A percentile compares a stretch with the other conserved stretches of the same genome.
phyloP scores from a whole-genome alignment of 495 filamentous ascomycete genomes.

The Neurospora intermedia region DNA sequence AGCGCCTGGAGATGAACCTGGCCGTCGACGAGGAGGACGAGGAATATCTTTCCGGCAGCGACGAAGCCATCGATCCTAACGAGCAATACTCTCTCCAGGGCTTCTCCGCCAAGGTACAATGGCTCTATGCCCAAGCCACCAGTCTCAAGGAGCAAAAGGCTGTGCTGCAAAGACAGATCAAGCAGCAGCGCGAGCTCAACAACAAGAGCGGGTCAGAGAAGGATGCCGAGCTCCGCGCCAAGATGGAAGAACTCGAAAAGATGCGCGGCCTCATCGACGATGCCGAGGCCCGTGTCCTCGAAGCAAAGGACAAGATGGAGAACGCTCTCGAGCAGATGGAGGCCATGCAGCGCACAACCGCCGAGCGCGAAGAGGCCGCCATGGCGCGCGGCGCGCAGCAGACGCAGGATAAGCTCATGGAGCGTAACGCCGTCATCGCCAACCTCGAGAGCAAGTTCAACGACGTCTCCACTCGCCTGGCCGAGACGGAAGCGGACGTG shows the following conservation, averaged over 20 bases:
- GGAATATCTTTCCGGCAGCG: slow-evolving; percentile 37
- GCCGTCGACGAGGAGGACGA: slow-evolving; percentile 31
- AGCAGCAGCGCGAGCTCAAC: slow-evolving; percentile 84
- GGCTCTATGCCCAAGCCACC: slow-evolving; percentile 53
- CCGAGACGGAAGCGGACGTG: slow-evolving; percentile 12
- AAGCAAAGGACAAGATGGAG: slow-evolving; percentile 33
- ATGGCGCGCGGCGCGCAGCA: slow-evolving; percentile 27
- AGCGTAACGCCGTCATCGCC: slow-evolving; percentile 36
- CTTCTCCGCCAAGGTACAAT: slow-evolving; percentile 68
- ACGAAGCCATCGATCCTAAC: slow-evolving; percentile 35
- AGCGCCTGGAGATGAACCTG: slow-evolving; percentile 29
- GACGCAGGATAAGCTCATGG: slow-evolving; percentile 39
- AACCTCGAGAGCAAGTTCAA: slow-evolving; percentile 34
- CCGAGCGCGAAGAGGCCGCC: slow-evolving; percentile 19
- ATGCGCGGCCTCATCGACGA: slow-evolving; percentile 38
- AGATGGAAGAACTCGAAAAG: slow-evolving; percentile 43
- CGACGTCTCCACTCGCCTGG: slow-evolving; percentile 28
- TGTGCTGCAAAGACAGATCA: slow-evolving; percentile 76
- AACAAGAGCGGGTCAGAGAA: slow-evolving; percentile 52
- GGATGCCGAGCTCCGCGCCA: slow-evolving; percentile 40
- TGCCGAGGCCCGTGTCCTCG: slow-evolving; percentile 37
- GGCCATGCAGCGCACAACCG: slow-evolving; percentile 25
- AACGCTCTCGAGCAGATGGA: slow-evolving; percentile 45
- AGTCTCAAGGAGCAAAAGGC: slow-evolving; percentile 73
- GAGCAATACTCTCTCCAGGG: slow-evolving; percentile 55